Base-by-base conservation (phyloP, 192 early-diverging fungal species). In the Thamnidium elegans region DNA sequence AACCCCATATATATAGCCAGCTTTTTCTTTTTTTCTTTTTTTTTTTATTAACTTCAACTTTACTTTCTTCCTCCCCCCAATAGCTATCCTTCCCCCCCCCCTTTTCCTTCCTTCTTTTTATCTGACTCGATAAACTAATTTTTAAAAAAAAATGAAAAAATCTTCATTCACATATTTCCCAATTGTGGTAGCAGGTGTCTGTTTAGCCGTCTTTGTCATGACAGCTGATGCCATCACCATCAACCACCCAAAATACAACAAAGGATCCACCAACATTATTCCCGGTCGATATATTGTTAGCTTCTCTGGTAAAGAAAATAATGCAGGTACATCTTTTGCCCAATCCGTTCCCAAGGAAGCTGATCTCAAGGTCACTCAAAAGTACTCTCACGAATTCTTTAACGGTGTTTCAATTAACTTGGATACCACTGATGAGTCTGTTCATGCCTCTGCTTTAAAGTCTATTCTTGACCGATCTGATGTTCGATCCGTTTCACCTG, bases 341-440 rank as follows among this genome's bases (percentile, higher is more conserved):
- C 66, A 68, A n/a, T 50, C 66, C 8, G 17, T 68, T 43, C 31
- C 44, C 11, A 43, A 32, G 8, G 30, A 46, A 7, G 67, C 23
- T 0, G 9, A 69, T 21, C 31, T 69, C 19, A 60, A 58, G 13
- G 39, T 63, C 9, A 14, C 26, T 7, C 47, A 72, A 45, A 45
- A 55, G 15, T 72, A 50, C 26, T 23, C 62, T 3, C 66, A 67
- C 6, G 31, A 31, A 5, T 30, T 72, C 0, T 66, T 72, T 14
- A 55, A 30, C 50, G 71, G 71, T 19, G 8, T 72, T n/a, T 72
- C 71, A 4, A 44, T 72, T 20, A 20, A 39, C 8, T 31, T 67
- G 7, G 36, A 63, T 23, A 39, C 17, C 14, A 6, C 42, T 1
- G 42, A 63, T 7, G 17, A 50, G 6, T 26, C 31, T 1, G 60